phyloP scores from a whole-genome alignment of 139 green algal genomes.

The Coccomyxa sp. region DNA sequence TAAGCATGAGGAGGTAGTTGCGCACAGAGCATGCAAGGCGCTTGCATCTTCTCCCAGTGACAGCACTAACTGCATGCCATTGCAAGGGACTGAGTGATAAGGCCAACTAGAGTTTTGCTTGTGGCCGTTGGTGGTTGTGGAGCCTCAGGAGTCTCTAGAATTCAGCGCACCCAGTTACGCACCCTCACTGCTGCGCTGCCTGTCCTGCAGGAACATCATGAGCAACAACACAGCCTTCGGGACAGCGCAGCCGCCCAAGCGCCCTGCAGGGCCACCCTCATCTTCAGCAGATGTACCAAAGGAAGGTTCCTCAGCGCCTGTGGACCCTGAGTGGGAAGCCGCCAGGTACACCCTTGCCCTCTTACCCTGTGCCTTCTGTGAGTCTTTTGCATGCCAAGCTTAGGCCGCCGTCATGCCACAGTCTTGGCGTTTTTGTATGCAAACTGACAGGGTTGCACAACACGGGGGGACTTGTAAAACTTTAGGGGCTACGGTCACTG shows the following conservation, averaged over 20 bases:
- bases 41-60: background rate
- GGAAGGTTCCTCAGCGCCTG: too few species aligned
- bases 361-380: too few species aligned
- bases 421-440: background rate
- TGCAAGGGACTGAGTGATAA: background rate
- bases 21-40: background rate
- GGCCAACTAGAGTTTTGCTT: background rate
- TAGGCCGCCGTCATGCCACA: too few species aligned
- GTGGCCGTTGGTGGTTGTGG: background rate
- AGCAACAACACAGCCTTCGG: constrained; percentile 74
- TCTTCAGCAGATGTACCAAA: background rate
- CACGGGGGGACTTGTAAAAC: too few species aligned
- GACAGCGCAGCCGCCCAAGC: background rate
- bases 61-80: background rate
- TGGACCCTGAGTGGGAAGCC: too few species aligned
- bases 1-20: background rate
- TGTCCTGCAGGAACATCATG: constrained; percentile 60
- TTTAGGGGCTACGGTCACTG: too few species aligned
- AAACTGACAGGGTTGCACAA: background rate
- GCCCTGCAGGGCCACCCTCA: background rate
- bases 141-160: background rate
- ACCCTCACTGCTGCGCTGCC: background rate
- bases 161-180: background rate
- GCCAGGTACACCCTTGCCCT: too few species aligned
- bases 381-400: too few species aligned